Base-by-base conservation (phyloP, 2,329 filamentous ascomycete genomes). In the Fusarium sp. region DNA sequence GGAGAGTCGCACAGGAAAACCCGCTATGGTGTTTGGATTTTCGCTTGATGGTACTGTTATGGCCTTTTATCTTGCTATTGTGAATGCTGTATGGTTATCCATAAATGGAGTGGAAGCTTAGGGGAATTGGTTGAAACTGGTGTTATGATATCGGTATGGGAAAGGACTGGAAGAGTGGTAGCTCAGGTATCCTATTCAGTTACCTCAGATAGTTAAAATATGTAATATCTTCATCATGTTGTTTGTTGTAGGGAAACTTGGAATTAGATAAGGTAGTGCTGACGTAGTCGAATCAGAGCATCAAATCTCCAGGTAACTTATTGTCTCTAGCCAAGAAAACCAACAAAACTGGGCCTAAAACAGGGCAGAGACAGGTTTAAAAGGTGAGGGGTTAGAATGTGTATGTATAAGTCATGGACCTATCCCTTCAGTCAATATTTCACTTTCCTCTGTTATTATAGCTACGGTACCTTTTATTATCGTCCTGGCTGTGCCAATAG, bases 281-380 rank as follows among this genome's bases (percentile, higher is more conserved):
- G 52, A 62, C 62, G 62, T 66, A 63, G 57, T 57, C 16, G 38
- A 65, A 54, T 49, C 44, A 24, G 33, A 43, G 63, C 23, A 54
- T 46, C 46, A 42, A 50, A 42, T 43, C 24, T 43, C 24, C 16
- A 16, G 18, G 31, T 26, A n/a, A n/a, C n/a, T n/a, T n/a, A 23
- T 42, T 28, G 43, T 47, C 28, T 44, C 44, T 29, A 26, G 63
- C 57, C 50, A 57, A 53, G 52, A 53, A 53, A 35, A 24, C 41
- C 39, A 68, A 52, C 59, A 70, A 70, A 70, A 68, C 31, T 64
- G 55, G 58, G 67, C 63, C 59, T 52, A 50, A 66, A 68, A 55
- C 67, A 68, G 52, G 63, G 63, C 43, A 44, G 42, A 68, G 28
- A 44, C 42, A 52, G 13, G 9, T 41, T 43, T 33, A 6, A 23